Conservation (phyloP, 2,329 filamentous ascomycete species). For the Amauroascus niger region DNA sequence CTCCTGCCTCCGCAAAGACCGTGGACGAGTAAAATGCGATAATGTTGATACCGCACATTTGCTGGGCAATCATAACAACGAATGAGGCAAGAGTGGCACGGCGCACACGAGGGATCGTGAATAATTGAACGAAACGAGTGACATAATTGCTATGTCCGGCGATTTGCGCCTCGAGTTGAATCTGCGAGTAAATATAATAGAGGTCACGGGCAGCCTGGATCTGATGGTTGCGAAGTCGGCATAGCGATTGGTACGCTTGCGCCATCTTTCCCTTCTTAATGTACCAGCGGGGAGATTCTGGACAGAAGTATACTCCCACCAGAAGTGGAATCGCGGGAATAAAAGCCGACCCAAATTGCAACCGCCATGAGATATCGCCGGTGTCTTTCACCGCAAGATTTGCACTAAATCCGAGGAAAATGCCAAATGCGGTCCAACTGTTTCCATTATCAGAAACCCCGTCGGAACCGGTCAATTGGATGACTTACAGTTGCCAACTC, state of each 20-base stretch:
- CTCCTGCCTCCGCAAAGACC: constrained; percentile 46
- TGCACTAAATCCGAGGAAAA: constrained; percentile 57
- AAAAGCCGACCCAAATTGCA: constrained; percentile 56
- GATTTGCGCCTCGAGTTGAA: constrained; percentile 39
- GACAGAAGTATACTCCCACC: constrained; percentile 50
- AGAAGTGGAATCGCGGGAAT: constrained; percentile 55
- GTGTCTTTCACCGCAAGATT: constrained; percentile 55
- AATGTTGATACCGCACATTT: constrained; percentile 64
- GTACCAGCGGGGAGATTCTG: constrained; percentile 57
- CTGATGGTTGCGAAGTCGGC: constrained; percentile 48
- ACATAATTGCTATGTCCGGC: constrained; percentile 47
- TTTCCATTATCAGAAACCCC: constrained; percentile 1
- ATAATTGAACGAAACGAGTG: constrained; percentile 48
- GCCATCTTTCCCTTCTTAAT: constrained; percentile 56
- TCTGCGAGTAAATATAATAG: constrained; percentile 50
- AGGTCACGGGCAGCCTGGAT: constrained; percentile 54
- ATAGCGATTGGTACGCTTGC: constrained; percentile 52
- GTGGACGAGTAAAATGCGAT: constrained; percentile 67
- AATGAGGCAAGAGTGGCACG: constrained; percentile 65
- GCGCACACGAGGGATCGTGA: constrained; percentile 41
- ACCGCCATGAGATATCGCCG: constrained; percentile 52
- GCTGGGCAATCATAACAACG: constrained; percentile 69
- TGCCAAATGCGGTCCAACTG: constrained; percentile 50
- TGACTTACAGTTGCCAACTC: constrained; percentile 41
- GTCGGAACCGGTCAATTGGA: constrained; percentile 20